Percentiles rank a stretch among this genome's conserved stretches.
Conservation (phyloP, 148 eudicot species). For the Vaccinium vitisidaea region DNA sequence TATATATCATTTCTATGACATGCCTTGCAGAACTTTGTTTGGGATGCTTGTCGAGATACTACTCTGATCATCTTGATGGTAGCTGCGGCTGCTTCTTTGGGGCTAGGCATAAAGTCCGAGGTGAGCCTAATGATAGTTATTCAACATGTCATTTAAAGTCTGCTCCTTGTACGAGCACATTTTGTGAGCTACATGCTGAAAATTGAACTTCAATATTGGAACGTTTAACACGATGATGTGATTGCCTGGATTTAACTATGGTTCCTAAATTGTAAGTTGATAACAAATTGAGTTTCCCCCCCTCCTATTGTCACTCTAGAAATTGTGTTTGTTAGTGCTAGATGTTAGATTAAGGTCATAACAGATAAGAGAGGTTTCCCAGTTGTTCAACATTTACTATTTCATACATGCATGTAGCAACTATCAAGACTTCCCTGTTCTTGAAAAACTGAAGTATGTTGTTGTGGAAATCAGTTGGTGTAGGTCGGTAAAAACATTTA, state of each 20-base stretch:
- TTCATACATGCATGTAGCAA: background rate
- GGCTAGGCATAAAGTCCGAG: slow-evolving; percentile 92
- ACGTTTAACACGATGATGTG: background rate
- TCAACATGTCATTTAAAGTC: background rate
- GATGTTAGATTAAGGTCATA: background rate
- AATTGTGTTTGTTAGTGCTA: background rate
- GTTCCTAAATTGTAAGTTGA: background rate
- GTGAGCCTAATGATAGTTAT: slow-evolving; percentile 37
- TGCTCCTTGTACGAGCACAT: background rate
- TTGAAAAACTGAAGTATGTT: background rate
- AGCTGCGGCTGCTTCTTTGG: slow-evolving; percentile 95
- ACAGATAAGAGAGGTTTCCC: background rate
- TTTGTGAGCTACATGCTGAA: background rate
- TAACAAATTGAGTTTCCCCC: background rate
- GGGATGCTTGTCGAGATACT: slow-evolving; percentile 95
- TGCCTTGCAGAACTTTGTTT: slow-evolving; percentile 57
- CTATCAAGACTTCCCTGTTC: background rate
- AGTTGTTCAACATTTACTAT: background rate
- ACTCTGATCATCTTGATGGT: slow-evolving; percentile 83
- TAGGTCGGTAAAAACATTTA: background rate
- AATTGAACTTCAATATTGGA: background rate
- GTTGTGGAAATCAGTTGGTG: background rate
- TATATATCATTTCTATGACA: background rate
- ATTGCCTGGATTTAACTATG: background rate
- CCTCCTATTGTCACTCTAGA: background rate